A percentile compares a stretch with the other conserved stretches of the same genome.
These are phyloP conservation scores for Alternaria novae-zelandiae DNA, from an alignment of 2,329 filamentous ascomycete genomes.

Conservation along the genomic window DNA sequence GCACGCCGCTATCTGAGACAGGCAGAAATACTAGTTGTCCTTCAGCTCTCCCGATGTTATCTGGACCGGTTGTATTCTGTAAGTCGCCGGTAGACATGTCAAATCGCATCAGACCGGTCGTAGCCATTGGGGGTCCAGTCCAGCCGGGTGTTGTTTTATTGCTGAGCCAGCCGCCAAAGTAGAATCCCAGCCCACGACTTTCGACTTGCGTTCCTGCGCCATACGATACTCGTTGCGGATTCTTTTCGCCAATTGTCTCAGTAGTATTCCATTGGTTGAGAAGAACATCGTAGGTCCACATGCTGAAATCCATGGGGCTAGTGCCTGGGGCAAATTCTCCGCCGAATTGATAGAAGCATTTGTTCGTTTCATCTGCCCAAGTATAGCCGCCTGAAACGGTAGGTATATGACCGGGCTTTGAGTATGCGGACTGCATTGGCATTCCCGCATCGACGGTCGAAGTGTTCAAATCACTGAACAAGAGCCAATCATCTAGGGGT, in stretches of 20 bases:
- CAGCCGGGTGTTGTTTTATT: constrained; percentile 61
- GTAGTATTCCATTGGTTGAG: constrained; percentile 63
- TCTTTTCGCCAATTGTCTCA: constrained; percentile 42
- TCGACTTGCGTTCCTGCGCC: constrained; percentile 64
- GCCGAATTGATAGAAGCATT: constrained; percentile 68
- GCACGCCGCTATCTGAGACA: constrained; percentile 63
- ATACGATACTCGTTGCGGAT: constrained; percentile 59
- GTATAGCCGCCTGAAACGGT: constrained; percentile 57
- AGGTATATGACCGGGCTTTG: constrained; percentile 66
- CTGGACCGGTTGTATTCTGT: constrained; percentile 61
- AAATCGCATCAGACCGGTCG: constrained; percentile 62
- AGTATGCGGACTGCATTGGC: constrained; percentile 63
- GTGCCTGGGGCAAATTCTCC: constrained; percentile 57
- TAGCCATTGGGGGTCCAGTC: constrained; percentile 57
- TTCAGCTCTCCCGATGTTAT: constrained; percentile 62
- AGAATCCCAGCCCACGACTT: constrained; percentile 63
- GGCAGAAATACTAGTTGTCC: constrained; percentile 67
- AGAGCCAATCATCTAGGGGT: constrained; percentile 58
- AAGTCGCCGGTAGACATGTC: constrained; percentile 61
- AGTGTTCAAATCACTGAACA: constrained; percentile 63
- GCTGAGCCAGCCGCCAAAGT: constrained; percentile 68
- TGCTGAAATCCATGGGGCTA: constrained; percentile 55
- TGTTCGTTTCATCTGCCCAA: constrained; percentile 68
- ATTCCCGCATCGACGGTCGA: constrained; percentile 47
- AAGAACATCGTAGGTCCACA: constrained; percentile 66